Conservation (phyloP, 371 early-diverging fungal species). For the Sporodiniella umbellata region DNA sequence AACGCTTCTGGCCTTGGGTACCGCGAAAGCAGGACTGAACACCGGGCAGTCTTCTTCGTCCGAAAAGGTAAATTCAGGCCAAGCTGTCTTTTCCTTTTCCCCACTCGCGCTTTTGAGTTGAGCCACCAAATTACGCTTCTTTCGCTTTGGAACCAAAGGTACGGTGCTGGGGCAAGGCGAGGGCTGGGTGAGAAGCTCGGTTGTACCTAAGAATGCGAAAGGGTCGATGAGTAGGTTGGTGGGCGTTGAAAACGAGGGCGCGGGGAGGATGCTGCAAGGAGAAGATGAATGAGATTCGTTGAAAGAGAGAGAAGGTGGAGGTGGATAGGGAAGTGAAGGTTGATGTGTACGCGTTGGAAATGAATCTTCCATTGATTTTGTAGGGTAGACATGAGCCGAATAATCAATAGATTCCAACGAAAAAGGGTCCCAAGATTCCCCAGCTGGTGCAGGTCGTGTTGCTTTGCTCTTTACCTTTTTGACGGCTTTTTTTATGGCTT, state of each 20-base stretch:
- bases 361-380: too few relatives aligned
- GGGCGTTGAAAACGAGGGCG: neutral
- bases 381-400: too few relatives aligned
- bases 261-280: too few relatives aligned
- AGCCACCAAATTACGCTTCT: constrained; percentile 18
- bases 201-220: neutral
- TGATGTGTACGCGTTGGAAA: too few relatives aligned
- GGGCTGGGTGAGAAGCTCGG: neutral
- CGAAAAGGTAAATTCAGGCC: constrained; percentile 9
- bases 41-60: constrained; percentile 15
- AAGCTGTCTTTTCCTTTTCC: constrained; percentile 4
- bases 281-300: too few relatives aligned
- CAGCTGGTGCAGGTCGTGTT: neutral
- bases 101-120: constrained; percentile 22
- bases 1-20: neutral
- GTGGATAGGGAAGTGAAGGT: neutral
- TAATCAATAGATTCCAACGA: too few relatives aligned
- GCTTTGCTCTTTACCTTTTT: neutral
- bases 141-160: too few relatives aligned
- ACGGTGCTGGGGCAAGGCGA: too few relatives aligned
- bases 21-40: too few relatives aligned
- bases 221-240: neutral
- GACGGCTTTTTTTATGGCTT: neutral
- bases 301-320: neutral
- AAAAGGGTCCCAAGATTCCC: too few relatives aligned